A percentile compares a stretch with the other conserved stretches of the same genome.
Conservation (phyloP, 768 basidiomycete species). For the Mycena filopes region DNA sequence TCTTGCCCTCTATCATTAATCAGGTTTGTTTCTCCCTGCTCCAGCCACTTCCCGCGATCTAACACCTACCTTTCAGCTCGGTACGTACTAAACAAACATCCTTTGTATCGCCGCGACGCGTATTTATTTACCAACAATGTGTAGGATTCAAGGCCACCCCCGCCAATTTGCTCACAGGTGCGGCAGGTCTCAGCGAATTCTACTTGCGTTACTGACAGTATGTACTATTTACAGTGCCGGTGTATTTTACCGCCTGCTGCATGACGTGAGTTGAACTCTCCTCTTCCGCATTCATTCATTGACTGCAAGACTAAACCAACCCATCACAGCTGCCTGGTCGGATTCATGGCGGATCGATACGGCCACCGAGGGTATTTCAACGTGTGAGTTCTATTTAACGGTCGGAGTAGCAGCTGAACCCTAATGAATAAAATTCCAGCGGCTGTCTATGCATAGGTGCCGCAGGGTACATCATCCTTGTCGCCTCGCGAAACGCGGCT, state of each 20-base stretch:
- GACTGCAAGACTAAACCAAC: too few species aligned
- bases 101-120: background rate
- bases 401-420: background rate
- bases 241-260: constrained; percentile 76
- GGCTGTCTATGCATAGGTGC: constrained; percentile 49
- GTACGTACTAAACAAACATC: too few species aligned
- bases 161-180: constrained; percentile 81
- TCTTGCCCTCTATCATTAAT: constrained; percentile 83
- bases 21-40: constrained; percentile 52
- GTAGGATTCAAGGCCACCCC: constrained; percentile 73
- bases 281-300: background rate
- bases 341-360: constrained; percentile 69
- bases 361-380: constrained; percentile 72
- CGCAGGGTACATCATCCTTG: constrained; percentile 77
- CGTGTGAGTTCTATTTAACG: constrained; percentile 54
- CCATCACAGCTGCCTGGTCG: constrained; percentile 49
- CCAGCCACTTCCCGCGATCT: constrained; percentile 4
- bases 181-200: too few species aligned
- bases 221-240: constrained; percentile 83
- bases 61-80: constrained; percentile 45
- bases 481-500: constrained; percentile 67
- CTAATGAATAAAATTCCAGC: constrained; percentile 44
- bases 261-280: constrained; percentile 58
- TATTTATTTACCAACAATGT: constrained; percentile 5
- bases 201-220: too few species aligned